Percentiles rank a stretch among this genome's conserved stretches.
Evolutionary conservation across 805 yeast species (phyloP).

Genomic region (Wickerhamomyces canadensis): DNA sequence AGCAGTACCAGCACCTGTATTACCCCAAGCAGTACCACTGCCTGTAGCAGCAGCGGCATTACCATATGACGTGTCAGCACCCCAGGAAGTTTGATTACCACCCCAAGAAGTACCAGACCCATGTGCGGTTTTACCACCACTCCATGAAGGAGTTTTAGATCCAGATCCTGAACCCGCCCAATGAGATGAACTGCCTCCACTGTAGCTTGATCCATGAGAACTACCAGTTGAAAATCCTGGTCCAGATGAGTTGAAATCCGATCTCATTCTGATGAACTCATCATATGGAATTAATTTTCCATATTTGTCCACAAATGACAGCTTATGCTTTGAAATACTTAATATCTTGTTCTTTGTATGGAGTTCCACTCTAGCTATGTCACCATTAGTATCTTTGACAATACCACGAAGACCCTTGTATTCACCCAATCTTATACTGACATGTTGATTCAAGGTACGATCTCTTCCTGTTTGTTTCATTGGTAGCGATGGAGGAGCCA

Average conservation of each 20-base stretch:
- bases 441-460: constrained; percentile 74
- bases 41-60: too few species aligned
- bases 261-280: constrained; percentile 58
- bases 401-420: constrained; percentile 94
- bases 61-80: constrained; percentile 37
- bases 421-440: constrained; percentile 82
- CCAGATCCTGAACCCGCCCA: constrained; percentile 31
- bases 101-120: constrained; percentile 28
- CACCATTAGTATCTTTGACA: constrained; percentile 89
- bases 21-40: constrained; percentile 39
- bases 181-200: constrained; percentile 24
- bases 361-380: constrained; percentile 84
- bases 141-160: constrained; percentile 40
- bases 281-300: constrained; percentile 74
- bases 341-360: constrained; percentile 89
- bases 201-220: constrained; percentile 6
- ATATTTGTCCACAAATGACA: constrained; percentile 64
- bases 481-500: constrained; percentile 59
- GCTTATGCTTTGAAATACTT: constrained; percentile 72
- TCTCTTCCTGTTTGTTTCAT: constrained; percentile 69
- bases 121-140: constrained; percentile 19
- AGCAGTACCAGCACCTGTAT: constrained; percentile 36
- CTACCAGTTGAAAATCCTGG: constrained; percentile 10
- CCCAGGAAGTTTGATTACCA: constrained; percentile 24
- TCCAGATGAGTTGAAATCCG: constrained; percentile 12